These are phyloP conservation scores for Gloeostereum incarnatum DNA, from an alignment of 768 basidiomycete genomes.

Conservation along the genomic window DNA sequence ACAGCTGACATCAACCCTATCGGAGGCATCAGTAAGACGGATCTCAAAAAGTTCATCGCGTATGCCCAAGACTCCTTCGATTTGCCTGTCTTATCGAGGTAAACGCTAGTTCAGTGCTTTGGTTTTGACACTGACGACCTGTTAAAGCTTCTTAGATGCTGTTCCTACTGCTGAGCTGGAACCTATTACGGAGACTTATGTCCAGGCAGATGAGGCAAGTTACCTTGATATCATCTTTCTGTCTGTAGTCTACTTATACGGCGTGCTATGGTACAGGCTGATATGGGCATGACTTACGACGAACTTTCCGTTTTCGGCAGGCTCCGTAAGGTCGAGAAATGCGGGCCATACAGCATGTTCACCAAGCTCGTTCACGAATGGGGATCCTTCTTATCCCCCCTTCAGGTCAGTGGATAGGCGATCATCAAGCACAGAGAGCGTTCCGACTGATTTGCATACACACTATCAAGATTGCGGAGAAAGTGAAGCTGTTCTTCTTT, in stretches of 20 bases:
- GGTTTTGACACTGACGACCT: not conserved
- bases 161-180: conserved; percentile 95
- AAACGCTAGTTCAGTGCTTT: conserved; percentile 8
- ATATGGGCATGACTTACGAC: conserved; percentile 99
- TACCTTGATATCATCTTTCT: not conserved
- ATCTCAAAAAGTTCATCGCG: conserved; percentile 91
- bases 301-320: conserved; percentile 92
- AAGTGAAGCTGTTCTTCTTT: conserved; percentile 96
- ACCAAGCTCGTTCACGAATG: conserved; percentile 93
- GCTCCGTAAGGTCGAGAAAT: conserved; percentile 92
- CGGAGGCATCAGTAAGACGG: conserved; percentile 95
- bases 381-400: conserved; percentile 78
- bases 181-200: conserved; percentile 88
- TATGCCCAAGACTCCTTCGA: conserved; percentile 75
- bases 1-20: conserved; percentile 97
- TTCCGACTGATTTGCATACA: conserved; percentile 4
- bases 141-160: conserved; percentile 75
- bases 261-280: conserved; percentile 43
- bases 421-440: not conserved
- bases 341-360: conserved; percentile 96
- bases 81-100: conserved; percentile 78
- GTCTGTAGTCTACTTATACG: conserved; percentile 5
- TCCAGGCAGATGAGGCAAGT: conserved; percentile 88
- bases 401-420: conserved; percentile 44
- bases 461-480: conserved; percentile 98